Base-by-base conservation (phyloP, 2,329 filamentous ascomycete species). In the Nemania abortiva region DNA sequence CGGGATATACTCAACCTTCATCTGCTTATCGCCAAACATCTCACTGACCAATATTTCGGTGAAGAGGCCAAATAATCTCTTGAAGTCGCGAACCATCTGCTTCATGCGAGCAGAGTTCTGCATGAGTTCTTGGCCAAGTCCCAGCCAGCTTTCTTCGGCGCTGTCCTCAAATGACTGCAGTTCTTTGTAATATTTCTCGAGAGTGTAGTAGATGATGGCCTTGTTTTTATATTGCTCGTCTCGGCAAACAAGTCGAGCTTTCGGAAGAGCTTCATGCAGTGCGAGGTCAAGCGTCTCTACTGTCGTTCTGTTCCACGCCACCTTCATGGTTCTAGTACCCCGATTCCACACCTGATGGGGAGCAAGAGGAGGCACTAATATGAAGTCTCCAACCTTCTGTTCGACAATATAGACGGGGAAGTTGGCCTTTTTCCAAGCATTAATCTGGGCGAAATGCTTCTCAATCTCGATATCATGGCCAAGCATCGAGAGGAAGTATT, bases 151-250 rank as follows among this genome's bases (percentile, higher is more conserved):
- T 63, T 83, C 82, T 60, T 86, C 82, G 11, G 82, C 79, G 34
- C 80, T 80, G 65, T 86, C 84, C 58, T 89, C 87, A 57, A 88
- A 83, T 27, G 86, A 82, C 53, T 79, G 63, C 18, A 93, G 86
- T 58, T 89, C 84, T n/a, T 84, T 83, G 70, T 86, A 84, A 78
- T 98, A 98, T 76, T 94, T 96, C 11, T 91, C 83, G 3, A 98
- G 85, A 0, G 94, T 93, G 78, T 91, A 97, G 79, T 95, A 97
- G 53, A 98, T 86, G 66, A 98, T 98, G 5, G 95, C 93, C 79
- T 98, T 98, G 82, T 97, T 98, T 80, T 98, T 98, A 84, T 99
- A 99, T 79, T 98, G 95, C 79, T 99, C 96, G 74, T 99, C 96
- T 45, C 96, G 92, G 78, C 96, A 98, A 2, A 98, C 95, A 74